phyloP scores from a whole-genome alignment of 2,329 filamentous ascomycete genomes.

The Penicillium sp. region DNA sequence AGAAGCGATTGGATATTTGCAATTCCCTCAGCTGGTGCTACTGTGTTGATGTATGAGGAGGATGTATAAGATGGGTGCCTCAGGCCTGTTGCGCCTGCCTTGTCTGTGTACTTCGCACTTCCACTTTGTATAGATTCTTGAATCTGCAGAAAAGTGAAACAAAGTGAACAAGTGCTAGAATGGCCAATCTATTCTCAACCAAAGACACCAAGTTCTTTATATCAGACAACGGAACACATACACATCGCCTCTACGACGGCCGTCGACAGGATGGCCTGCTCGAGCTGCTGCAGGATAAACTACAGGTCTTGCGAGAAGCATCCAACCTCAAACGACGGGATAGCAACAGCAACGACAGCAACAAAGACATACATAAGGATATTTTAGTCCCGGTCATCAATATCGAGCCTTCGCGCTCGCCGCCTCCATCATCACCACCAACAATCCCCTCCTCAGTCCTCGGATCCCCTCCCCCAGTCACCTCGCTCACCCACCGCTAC shows the following conservation, averaged over 20 bases:
- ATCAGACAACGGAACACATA: slow-evolving; percentile 5
- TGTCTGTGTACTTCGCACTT: too few species aligned
- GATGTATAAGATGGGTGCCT: neutral
- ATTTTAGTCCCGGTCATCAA: neutral
- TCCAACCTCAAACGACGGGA: neutral
- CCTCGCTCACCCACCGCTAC: slow-evolving; percentile 10
- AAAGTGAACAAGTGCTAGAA: too few species aligned
- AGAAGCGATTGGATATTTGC: neutral
- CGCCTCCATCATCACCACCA: neutral
- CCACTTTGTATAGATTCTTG: too few species aligned
- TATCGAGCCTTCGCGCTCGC: neutral
- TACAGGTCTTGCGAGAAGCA: slow-evolving; percentile 3
- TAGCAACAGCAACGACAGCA: neutral
- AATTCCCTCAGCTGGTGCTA: neutral
- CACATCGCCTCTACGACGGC: slow-evolving; percentile 14
- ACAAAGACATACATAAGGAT: neutral
- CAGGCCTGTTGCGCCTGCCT: too few species aligned
- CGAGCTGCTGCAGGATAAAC: slow-evolving; percentile 13
- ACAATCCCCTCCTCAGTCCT: neutral
- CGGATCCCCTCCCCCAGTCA: neutral
- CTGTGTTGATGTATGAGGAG: neutral
- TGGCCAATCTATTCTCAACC: too few species aligned
- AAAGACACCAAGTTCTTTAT: slow-evolving; percentile 10
- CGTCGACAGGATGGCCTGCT: slow-evolving; percentile 11
- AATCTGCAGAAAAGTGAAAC: too few species aligned